These are phyloP conservation scores for Geotrichum bryndzae DNA, from an alignment of 1,139 yeast species.

Conservation along the genomic window DNA sequence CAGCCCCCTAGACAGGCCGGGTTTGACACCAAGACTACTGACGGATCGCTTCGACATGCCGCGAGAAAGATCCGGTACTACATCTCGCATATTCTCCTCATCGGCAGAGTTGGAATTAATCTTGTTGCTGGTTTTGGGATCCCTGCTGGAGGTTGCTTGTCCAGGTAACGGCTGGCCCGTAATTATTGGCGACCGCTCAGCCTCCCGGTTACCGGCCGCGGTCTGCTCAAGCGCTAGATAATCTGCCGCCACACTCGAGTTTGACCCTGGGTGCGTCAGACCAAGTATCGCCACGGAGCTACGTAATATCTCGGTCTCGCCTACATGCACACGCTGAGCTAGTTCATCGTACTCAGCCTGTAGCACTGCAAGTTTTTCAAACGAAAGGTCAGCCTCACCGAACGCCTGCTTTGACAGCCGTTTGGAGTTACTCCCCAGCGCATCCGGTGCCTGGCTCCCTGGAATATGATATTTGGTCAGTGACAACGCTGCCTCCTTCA, in stretches of 20 bases:
- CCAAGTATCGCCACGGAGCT: constrained; percentile 35
- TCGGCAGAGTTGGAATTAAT: neutral
- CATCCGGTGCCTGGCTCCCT: constrained; percentile 6
- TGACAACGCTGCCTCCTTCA: constrained; percentile 35
- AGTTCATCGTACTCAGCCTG: constrained; percentile 25
- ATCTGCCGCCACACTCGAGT: constrained; percentile 14
- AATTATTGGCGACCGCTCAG: neutral
- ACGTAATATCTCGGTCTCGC: constrained; percentile 26
- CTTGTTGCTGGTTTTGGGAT: neutral
- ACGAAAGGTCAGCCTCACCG: constrained; percentile 31
- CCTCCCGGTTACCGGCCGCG: neutral
- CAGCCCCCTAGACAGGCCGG: neutral
- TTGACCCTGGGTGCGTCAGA: constrained; percentile 27
- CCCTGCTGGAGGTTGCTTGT: neutral
- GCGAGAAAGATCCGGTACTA: neutral
- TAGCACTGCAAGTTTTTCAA: constrained; percentile 26
- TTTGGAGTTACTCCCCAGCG: constrained; percentile 20
- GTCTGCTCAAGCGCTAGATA: neutral
- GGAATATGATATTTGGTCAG: constrained; percentile 28
- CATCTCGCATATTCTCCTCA: neutral
- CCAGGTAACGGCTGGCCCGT: neutral
- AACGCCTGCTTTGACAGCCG: constrained; percentile 34
- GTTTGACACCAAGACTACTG: neutral
- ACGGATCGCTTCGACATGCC: neutral
- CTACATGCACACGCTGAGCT: constrained; percentile 21